Evolutionary conservation across 2,329 filamentous ascomycete genomes (phyloP).

Genomic region (Ascochyta viciae-villosae): DNA sequence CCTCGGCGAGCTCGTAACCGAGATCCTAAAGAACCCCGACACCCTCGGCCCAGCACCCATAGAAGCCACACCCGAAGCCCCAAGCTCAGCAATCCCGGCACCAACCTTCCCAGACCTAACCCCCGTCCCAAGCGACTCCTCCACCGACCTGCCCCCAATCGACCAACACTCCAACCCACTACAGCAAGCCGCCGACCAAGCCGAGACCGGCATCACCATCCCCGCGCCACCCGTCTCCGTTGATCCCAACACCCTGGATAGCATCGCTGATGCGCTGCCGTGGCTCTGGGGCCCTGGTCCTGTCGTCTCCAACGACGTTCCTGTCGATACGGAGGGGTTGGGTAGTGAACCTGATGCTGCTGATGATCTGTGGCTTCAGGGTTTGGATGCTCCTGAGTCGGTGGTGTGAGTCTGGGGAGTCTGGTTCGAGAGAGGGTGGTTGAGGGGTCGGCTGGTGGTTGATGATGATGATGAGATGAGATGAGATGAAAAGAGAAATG

Average conservation of each 20-base stretch:
- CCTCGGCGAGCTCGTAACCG: constrained; percentile 7
- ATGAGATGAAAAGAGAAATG: too few relatives aligned
- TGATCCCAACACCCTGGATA: not conserved
- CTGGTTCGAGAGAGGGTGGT: too few relatives aligned
- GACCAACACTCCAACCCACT: not conserved
- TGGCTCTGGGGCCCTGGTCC: constrained; percentile 3
- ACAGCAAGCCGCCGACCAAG: constrained; percentile 8
- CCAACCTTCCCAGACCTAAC: not conserved
- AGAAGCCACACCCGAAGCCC: not conserved
- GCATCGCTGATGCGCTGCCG: constrained; percentile 6
- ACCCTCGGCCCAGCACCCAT: not conserved
- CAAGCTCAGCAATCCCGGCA: too few relatives aligned
- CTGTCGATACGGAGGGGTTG: not conserved
- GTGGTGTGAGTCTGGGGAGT: not conserved
- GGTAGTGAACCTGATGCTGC: not conserved
- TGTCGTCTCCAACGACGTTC: not conserved
- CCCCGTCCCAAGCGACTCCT: not conserved
- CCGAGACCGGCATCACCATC: constrained; percentile 1
- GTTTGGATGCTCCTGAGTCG: not conserved
- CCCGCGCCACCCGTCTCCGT: not conserved
- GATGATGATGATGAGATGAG: too few relatives aligned
- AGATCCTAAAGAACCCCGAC: not conserved
- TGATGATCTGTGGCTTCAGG: not conserved
- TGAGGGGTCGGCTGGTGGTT: too few relatives aligned
- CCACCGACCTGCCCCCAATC: not conserved